A percentile compares a stretch with the other conserved stretches of the same genome.
Conservation (phyloP, 2,329 filamentous ascomycete genomes). For the Stachybotrys chartarum region DNA sequence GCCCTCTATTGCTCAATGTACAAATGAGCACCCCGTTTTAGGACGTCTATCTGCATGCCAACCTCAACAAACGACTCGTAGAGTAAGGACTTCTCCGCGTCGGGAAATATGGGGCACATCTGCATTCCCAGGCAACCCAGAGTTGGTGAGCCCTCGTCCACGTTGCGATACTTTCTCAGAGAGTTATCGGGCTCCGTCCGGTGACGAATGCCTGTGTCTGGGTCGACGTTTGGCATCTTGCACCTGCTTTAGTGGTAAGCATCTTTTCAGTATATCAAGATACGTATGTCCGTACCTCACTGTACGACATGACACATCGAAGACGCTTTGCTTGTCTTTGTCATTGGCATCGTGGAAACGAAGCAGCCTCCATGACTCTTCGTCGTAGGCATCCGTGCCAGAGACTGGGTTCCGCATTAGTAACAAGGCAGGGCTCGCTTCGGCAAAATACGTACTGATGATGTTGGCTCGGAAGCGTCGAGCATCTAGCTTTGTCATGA, state of each 20-base stretch:
- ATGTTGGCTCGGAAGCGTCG: slow-evolving; percentile 67
- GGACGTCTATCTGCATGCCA: slow-evolving; percentile 47
- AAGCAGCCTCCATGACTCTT: slow-evolving; percentile 63
- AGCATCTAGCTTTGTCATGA: slow-evolving; percentile 47
- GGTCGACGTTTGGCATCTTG: slow-evolving; percentile 65
- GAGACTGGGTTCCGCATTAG: slow-evolving; percentile 36
- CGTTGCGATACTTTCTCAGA: slow-evolving; percentile 48
- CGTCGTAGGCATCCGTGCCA: slow-evolving; percentile 56
- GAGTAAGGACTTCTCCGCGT: slow-evolving; percentile 8
- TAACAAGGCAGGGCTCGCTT: neutral
- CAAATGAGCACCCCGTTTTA: slow-evolving; percentile 37
- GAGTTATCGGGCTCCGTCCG: slow-evolving; percentile 49
- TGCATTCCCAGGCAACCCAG: slow-evolving; percentile 59
- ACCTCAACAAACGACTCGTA: slow-evolving; percentile 42
- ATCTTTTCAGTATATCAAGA: neutral
- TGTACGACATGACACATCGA: slow-evolving; percentile 57
- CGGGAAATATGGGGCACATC: slow-evolving; percentile 48
- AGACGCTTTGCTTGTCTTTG: slow-evolving; percentile 17
- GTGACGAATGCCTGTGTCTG: slow-evolving; percentile 49
- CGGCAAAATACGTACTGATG: slow-evolving; percentile 38
- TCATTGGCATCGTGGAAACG: slow-evolving; percentile 35
- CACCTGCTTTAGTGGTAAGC: slow-evolving; percentile 35
- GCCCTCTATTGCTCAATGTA: slow-evolving; percentile 21
- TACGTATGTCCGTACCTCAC: slow-evolving; percentile 38
- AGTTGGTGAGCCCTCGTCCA: slow-evolving; percentile 52